Percentiles rank a stretch among this genome's conserved stretches.
Evolutionary conservation across 305 asterid species (phyloP).

Genomic region (Solanum aculeatissimum): DNA sequence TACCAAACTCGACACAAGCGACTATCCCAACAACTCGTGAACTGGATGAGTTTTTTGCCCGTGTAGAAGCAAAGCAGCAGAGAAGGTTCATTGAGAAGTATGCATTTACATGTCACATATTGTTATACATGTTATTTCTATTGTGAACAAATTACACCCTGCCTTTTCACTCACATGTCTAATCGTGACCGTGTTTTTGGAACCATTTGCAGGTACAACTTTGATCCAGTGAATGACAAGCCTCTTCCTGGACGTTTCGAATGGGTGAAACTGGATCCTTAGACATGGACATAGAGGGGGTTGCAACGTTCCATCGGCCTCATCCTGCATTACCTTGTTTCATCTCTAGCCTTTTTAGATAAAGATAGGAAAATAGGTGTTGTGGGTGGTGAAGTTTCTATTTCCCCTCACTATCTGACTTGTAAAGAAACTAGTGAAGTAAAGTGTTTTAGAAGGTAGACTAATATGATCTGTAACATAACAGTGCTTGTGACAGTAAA

Average conservation of each 20-base stretch:
- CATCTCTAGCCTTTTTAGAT: not conserved
- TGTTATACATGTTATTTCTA: not conserved
- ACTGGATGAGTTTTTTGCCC: slow-evolving; percentile 9
- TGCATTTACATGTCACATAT: not conserved
- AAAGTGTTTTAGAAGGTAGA: slow-evolving; percentile 16
- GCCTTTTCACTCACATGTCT: not conserved
- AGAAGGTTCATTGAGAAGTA: slow-evolving; percentile 21
- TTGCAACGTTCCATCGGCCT: not conserved
- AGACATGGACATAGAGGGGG: not conserved
- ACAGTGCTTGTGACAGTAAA: slow-evolving; percentile 15
- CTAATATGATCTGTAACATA: slow-evolving; percentile 28
- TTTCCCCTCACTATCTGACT: slow-evolving; percentile 6
- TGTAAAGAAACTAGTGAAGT: slow-evolving; percentile 10
- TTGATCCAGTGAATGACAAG: slow-evolving; percentile 20
- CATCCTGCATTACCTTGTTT: not conserved
- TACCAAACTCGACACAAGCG: not conserved
- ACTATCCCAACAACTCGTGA: slow-evolving; percentile 10
- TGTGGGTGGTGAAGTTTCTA: not conserved
- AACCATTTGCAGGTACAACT: slow-evolving; percentile 28
- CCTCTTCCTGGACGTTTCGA: slow-evolving; percentile 24
- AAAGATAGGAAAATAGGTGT: slow-evolving; percentile 4
- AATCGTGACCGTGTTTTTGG: not conserved
- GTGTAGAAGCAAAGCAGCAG: slow-evolving; percentile 11
- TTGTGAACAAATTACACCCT: not conserved
- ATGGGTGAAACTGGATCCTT: slow-evolving; percentile 17